These are phyloP conservation scores for Corinectria fuckeliana DNA, from an alignment of 2,329 filamentous ascomycete genomes.

Conservation along the genomic window DNA sequence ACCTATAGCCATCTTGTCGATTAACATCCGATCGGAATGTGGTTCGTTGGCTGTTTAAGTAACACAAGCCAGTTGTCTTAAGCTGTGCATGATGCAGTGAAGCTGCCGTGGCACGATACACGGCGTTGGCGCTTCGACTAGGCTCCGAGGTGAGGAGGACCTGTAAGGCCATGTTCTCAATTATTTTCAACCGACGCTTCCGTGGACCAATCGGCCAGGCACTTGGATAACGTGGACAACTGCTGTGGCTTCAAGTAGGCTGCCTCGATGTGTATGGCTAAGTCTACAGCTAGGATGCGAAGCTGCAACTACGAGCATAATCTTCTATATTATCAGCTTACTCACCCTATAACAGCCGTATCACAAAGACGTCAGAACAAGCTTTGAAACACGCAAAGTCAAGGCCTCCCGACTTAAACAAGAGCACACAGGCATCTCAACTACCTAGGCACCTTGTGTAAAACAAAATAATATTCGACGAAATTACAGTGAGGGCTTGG, in stretches of 20 bases:
- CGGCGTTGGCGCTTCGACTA: neutral
- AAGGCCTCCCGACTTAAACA: neutral
- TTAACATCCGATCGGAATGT: neutral
- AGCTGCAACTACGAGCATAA: conserved; percentile 4
- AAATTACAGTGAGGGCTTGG: neutral
- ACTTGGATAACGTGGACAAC: neutral
- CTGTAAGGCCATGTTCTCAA: neutral
- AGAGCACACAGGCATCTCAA: neutral
- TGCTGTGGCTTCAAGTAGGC: neutral
- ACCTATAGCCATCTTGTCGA: neutral
- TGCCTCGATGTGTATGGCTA: neutral
- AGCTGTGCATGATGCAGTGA: conserved; percentile 3
- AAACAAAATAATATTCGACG: neutral
- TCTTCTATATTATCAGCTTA: conserved; percentile 11
- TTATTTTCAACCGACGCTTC: neutral
- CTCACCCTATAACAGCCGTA: conserved; percentile 9
- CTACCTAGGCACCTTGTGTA: too few relatives aligned
- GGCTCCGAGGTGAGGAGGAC: neutral
- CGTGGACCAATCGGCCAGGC: neutral
- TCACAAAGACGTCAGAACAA: neutral
- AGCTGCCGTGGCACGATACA: neutral
- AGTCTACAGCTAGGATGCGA: neutral
- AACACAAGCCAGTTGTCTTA: neutral
- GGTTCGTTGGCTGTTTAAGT: neutral
- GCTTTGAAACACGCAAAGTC: neutral